Conservation (phyloP, 75 land plant genomes). For the Azolla pinnata region DNA sequence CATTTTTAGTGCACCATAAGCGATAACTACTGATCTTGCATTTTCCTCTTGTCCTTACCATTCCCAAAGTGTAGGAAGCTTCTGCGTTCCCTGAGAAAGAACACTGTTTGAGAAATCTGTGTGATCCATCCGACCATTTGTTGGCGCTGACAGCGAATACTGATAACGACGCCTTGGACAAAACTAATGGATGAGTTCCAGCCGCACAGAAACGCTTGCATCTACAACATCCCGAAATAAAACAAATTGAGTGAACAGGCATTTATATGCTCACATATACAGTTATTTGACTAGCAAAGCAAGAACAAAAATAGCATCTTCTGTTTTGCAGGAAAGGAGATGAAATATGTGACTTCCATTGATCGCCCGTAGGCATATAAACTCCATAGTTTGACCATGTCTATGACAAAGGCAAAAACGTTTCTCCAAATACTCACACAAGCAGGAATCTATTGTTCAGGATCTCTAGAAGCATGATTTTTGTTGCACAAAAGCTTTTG, state of each 20-base stretch:
- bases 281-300: too few species aligned
- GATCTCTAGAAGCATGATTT: too few species aligned
- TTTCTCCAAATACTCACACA: too few species aligned
- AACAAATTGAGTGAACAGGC: neutral
- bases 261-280: too few species aligned
- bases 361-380: too few species aligned
- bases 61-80: slow-evolving; percentile 54
- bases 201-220: slow-evolving; percentile 7
- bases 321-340: too few species aligned
- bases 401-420: too few species aligned
- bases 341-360: too few species aligned
- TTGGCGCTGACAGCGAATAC: slow-evolving; percentile 33
- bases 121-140: slow-evolving; percentile 54
- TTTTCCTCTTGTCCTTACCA: slow-evolving; percentile 29
- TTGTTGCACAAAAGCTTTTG: too few species aligned
- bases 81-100: slow-evolving; percentile 48
- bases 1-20: neutral
- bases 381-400: too few species aligned
- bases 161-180: slow-evolving; percentile 19
- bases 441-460: too few species aligned
- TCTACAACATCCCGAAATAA: neutral
- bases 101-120: slow-evolving; percentile 42
- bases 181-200: slow-evolving; percentile 38
- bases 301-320: too few species aligned
- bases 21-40: neutral